phyloP scores from a whole-genome alignment of 805 yeast species.

The Candida caryicola region DNA sequence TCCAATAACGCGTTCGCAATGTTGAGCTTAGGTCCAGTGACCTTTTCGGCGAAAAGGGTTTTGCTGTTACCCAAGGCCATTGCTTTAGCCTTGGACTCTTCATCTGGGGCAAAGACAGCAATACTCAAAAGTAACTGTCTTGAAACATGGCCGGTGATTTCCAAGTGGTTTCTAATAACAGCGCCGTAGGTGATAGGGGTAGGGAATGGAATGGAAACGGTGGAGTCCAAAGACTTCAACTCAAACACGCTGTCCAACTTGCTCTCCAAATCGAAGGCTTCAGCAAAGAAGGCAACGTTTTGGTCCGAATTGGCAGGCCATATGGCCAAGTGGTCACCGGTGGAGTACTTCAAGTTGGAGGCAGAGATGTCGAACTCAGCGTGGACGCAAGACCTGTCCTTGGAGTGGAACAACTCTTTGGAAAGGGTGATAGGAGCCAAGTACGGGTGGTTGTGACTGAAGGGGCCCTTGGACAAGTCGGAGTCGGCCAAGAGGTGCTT shows the following conservation, averaged over 20 bases:
- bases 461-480: slow-evolving; percentile 63
- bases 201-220: slow-evolving; percentile 62
- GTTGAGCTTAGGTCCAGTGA: slow-evolving; percentile 61
- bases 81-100: slow-evolving; percentile 48
- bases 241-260: slow-evolving; percentile 57
- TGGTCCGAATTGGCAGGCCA: slow-evolving; percentile 90
- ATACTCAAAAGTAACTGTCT: slow-evolving; percentile 77
- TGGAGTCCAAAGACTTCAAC: slow-evolving; percentile 68
- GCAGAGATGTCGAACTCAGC: slow-evolving; percentile 80
- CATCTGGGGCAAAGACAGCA: slow-evolving; percentile 78
- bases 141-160: slow-evolving; percentile 89
- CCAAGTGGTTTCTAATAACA: slow-evolving; percentile 80
- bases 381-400: slow-evolving; percentile 78
- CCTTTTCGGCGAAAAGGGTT: slow-evolving; percentile 59
- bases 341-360: slow-evolving; percentile 76
- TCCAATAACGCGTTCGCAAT: slow-evolving; percentile 68
- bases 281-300: slow-evolving; percentile 63
- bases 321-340: slow-evolving; percentile 94
- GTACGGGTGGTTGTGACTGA: slow-evolving; percentile 77
- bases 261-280: slow-evolving; percentile 56
- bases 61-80: slow-evolving; percentile 64
- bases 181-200: slow-evolving; percentile 88
- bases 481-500: slow-evolving; percentile 31
- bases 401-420: slow-evolving; percentile 66
- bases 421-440: slow-evolving; percentile 63